Conservation (phyloP, 345 rosid species). For the Clarkia xantiana region DNA sequence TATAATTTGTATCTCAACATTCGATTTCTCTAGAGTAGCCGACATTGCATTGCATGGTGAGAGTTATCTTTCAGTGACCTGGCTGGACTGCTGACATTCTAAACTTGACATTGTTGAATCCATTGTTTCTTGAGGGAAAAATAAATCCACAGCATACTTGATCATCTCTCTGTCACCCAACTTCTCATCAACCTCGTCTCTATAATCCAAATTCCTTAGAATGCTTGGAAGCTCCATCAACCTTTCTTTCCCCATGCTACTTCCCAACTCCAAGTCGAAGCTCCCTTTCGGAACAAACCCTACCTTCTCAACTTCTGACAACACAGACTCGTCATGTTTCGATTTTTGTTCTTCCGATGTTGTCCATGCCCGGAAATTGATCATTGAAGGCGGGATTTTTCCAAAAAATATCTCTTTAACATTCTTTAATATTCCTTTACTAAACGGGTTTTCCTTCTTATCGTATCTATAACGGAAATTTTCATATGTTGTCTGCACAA, state of each 20-base stretch:
- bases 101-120: no score
- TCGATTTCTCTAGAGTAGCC: no score
- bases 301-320: slow-evolving; percentile 4
- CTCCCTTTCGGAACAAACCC: slow-evolving; percentile 23
- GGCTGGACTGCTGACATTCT: no score
- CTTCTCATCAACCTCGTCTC: slow-evolving; percentile 25
- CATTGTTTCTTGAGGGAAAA: no score
- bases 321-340: slow-evolving; percentile 1
- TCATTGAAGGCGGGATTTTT: slow-evolving; percentile 63
- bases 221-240: slow-evolving; percentile 31
- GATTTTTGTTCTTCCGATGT: slow-evolving; percentile 10
- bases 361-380: slow-evolving; percentile 51
- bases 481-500: slow-evolving; percentile 80
- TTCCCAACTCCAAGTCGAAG: slow-evolving; percentile 32
- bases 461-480: slow-evolving; percentile 86
- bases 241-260: slow-evolving; percentile 57
- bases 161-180: slow-evolving; percentile 1
- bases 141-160: no score
- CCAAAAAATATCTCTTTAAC: slow-evolving; percentile 45
- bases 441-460: slow-evolving; percentile 77
- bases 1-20: no score
- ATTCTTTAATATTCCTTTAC: slow-evolving; percentile 38
- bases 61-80: no score
- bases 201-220: slow-evolving; percentile 29
- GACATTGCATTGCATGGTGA: no score